Conservation (phyloP, 768 basidiomycete genomes). For the Hortiboletus flavorubellus region DNA sequence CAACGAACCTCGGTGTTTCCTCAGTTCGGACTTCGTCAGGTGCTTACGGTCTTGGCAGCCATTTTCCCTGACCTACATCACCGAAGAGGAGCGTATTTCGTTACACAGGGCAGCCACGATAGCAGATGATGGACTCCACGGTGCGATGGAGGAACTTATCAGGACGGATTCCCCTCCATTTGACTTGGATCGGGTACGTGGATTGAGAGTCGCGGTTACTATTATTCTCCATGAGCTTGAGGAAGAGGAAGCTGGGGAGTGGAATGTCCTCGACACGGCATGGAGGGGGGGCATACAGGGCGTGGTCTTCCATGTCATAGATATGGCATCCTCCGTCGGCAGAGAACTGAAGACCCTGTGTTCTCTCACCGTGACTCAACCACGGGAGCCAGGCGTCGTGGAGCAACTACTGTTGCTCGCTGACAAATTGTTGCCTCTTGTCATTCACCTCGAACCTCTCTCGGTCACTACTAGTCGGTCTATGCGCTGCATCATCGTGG, state of each 20-base stretch:
- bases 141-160: conserved; percentile 61
- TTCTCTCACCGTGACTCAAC: conserved; percentile 35
- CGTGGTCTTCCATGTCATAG: conserved; percentile 53
- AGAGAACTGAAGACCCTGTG: conserved; percentile 57
- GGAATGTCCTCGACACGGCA: conserved; percentile 50
- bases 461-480: conserved; percentile 52
- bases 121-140: conserved; percentile 62
- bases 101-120: conserved; percentile 62
- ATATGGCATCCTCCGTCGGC: conserved; percentile 46
- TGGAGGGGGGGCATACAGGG: conserved; percentile 62
- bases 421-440: conserved; percentile 51
- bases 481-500: conserved; percentile 41
- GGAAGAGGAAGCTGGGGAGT: conserved; percentile 51
- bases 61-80: conserved; percentile 58
- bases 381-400: conserved; percentile 39
- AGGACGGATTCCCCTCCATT: conserved; percentile 29
- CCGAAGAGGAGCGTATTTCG: conserved; percentile 54
- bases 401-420: conserved; percentile 55
- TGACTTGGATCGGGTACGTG: conserved; percentile 50
- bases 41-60: conserved; percentile 60
- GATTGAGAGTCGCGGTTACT: conserved; percentile 60
- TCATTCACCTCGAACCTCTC: conserved; percentile 42
- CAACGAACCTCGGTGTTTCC: conserved; percentile 55
- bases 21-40: conserved; percentile 55
- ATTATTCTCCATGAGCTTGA: conserved; percentile 52